Conservation (phyloP, 306 rosid genomes). For the Macrotyloma uniflorum region DNA sequence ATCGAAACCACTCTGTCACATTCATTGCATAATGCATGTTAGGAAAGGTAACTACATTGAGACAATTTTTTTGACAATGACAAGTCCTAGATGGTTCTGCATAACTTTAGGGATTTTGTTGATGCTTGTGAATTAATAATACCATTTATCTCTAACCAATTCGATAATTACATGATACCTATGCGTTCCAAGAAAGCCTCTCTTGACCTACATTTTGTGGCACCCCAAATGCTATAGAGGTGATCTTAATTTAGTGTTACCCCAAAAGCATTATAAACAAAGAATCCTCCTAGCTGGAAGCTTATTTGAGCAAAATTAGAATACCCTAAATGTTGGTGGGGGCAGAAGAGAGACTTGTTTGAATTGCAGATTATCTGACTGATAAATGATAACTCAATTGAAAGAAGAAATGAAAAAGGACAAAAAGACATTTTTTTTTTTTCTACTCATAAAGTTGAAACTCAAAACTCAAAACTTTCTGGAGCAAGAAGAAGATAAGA, state of each 20-base stretch:
- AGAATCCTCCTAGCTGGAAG: background rate
- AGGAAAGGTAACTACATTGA: slow-evolving; percentile 33
- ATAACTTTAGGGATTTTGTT: slow-evolving; percentile 20
- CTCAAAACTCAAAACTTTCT: too few species aligned
- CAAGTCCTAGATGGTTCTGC: background rate
- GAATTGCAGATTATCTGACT: too few species aligned
- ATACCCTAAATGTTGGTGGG: background rate
- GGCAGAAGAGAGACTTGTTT: too few species aligned
- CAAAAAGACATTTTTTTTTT: too few species aligned
- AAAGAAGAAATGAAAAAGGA: too few species aligned
- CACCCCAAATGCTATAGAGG: background rate
- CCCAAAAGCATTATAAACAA: background rate
- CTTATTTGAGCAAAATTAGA: background rate
- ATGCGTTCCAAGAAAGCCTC: slow-evolving; percentile 21
- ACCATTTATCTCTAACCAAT: slow-evolving; percentile 32
- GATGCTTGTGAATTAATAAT: slow-evolving; percentile 26
- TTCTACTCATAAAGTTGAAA: too few species aligned
- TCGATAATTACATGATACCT: slow-evolving; percentile 43
- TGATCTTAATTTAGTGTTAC: slow-evolving; percentile 13
- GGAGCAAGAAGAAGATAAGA: too few species aligned
- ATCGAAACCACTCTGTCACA: slow-evolving; percentile 27
- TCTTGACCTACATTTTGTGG: slow-evolving; percentile 33
- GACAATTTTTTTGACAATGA: slow-evolving; percentile 15
- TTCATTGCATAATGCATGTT: slow-evolving; percentile 2
- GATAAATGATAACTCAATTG: too few species aligned